Conservation (phyloP, 305 asterid species). For the Solanum hybrid region DNA sequence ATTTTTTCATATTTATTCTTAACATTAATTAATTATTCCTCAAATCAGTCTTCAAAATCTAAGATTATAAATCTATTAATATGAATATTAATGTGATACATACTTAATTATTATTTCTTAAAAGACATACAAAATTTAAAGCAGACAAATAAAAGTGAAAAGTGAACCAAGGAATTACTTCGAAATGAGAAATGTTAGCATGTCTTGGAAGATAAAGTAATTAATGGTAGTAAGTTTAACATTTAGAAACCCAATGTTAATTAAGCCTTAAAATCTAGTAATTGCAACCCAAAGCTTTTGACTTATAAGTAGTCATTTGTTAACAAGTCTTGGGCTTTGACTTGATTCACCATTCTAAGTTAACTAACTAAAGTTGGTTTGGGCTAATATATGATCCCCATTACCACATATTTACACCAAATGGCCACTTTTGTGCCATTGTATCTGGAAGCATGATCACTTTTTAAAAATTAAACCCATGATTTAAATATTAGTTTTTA, state of each 20-base stretch:
- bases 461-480: neutral
- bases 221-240: neutral
- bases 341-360: neutral
- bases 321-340: neutral
- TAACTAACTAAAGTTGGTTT: neutral
- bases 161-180: no score
- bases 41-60: no score
- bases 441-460: neutral
- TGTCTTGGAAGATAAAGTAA: neutral
- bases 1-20: no score
- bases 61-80: no score
- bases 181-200: neutral
- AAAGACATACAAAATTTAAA: neutral
- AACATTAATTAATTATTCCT: neutral
- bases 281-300: neutral
- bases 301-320: neutral
- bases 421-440: neutral
- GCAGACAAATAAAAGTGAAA: neutral
- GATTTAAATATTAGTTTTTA: neutral
- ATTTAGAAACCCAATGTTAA: neutral
- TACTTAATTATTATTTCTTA: no score
- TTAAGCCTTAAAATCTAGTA: neutral
- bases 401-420: neutral
- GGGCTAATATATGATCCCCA: neutral
- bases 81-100: no score